Percentiles rank a stretch among this genome's conserved stretches.
These are phyloP conservation scores for Candida mattraensis DNA, from an alignment of 805 yeast genomes.

Conservation along the genomic window DNA sequence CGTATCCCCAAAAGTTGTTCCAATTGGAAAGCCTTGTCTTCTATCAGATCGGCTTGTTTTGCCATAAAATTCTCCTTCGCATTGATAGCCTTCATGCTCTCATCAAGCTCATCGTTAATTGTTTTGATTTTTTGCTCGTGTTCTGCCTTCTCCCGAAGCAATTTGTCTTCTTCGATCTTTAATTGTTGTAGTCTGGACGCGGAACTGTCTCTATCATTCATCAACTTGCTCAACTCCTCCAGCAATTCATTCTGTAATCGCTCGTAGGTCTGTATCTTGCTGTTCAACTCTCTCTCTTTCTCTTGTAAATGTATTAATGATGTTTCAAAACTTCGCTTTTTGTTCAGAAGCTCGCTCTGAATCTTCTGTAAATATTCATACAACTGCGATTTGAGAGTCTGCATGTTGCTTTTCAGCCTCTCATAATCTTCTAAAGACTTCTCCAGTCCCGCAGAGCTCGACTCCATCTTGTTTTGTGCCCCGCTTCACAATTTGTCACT, in stretches of 20 bases:
- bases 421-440: conserved; percentile 24
- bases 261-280: conserved; percentile 19
- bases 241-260: conserved; percentile 20
- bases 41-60: conserved; percentile 39
- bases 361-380: conserved; percentile 15
- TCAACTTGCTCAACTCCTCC: conserved; percentile 21
- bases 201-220: conserved; percentile 32
- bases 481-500: too few relatives aligned
- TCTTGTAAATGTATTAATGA: conserved; percentile 23
- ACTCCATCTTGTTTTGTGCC: conserved; percentile 12
- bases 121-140: conserved; percentile 30
- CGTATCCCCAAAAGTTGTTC: conserved; percentile 48
- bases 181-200: conserved; percentile 42
- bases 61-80: conserved; percentile 33
- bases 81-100: conserved; percentile 25
- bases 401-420: conserved; percentile 24
- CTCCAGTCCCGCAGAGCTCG: conserved; percentile 18
- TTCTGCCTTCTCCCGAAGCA: conserved; percentile 30
- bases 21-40: conserved; percentile 42
- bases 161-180: conserved; percentile 34
- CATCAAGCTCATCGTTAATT: conserved; percentile 26
- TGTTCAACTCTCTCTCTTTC: conserved; percentile 20
- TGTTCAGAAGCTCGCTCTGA: conserved; percentile 21
- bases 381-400: conserved; percentile 19
- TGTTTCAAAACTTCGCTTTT: conserved; percentile 24